Evolutionary conservation across 139 green algal species (phyloP).

Genomic region (Chlorella vulgaris): DNA sequence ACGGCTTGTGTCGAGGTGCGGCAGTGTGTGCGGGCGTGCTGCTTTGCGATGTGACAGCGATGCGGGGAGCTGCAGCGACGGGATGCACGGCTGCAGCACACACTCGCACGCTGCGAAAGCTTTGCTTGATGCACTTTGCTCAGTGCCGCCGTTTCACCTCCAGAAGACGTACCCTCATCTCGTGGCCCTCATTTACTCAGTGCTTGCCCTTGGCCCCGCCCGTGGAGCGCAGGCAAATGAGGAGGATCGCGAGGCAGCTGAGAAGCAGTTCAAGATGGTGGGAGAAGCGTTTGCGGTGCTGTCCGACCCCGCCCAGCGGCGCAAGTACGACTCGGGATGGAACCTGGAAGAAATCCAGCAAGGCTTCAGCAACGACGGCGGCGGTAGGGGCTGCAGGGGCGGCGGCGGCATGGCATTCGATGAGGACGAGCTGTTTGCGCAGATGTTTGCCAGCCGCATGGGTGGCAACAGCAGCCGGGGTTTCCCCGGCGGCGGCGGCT

Average conservation of each 20-base stretch:
- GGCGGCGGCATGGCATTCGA: constrained; percentile 32
- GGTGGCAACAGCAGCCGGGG: constrained; percentile 20
- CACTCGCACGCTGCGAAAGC: too few species aligned
- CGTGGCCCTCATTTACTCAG: too few species aligned
- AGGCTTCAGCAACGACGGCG: constrained; percentile 15
- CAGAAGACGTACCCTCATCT: too few species aligned
- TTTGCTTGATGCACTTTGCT: too few species aligned
- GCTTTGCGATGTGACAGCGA: too few species aligned
- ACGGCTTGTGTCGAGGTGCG: too few species aligned
- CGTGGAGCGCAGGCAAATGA: background rate
- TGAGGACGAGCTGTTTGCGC: constrained; percentile 6
- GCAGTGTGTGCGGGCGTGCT: too few species aligned
- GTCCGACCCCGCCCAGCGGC: constrained; percentile 58
- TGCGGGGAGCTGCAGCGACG: too few species aligned
- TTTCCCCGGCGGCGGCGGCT: background rate
- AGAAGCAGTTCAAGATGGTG: constrained; percentile 62
- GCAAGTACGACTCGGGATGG: constrained; percentile 64
- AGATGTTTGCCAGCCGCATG: constrained; percentile 40
- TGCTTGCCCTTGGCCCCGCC: background rate
- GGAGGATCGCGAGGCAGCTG: constrained; percentile 42
- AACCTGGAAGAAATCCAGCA: constrained; percentile 52
- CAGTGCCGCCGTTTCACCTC: too few species aligned
- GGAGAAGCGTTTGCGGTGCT: constrained; percentile 54
- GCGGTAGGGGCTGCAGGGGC: constrained; percentile 13
- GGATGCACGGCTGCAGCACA: too few species aligned